Evolutionary conservation across 2,329 filamentous ascomycete species (phyloP).

Genomic region (Paraconiothyrium sp.): DNA sequence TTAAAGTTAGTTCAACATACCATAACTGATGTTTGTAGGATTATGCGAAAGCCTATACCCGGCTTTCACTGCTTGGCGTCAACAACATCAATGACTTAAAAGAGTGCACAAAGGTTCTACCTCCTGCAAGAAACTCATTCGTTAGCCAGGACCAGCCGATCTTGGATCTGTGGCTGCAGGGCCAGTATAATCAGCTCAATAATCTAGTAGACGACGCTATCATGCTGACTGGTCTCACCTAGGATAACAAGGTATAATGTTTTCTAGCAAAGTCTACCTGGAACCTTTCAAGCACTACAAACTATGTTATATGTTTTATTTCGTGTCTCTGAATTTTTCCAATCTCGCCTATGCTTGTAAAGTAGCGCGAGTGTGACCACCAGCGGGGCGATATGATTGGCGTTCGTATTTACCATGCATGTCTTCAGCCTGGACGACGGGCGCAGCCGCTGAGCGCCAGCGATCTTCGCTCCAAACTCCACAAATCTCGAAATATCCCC

Average conservation of each 20-base stretch:
- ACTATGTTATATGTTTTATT: not conserved
- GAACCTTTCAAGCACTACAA: not conserved
- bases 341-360: not conserved
- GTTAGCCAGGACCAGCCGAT: conserved; percentile 38
- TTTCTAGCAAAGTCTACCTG: not conserved
- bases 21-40: conserved; percentile 41
- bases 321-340: not conserved
- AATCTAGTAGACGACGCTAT: conserved; percentile 45
- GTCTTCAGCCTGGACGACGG: not conserved
- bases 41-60: conserved; percentile 64
- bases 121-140: conserved; percentile 34
- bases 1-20: not conserved
- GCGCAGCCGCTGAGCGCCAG: not conserved
- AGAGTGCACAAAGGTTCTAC: conserved; percentile 65
- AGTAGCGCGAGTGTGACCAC: not conserved
- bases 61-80: conserved; percentile 65
- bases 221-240: conserved; percentile 41
- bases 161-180: conserved; percentile 43
- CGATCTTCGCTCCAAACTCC: not conserved
- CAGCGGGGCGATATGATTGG: not conserved
- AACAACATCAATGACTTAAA: conserved; percentile 65
- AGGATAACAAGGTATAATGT: conserved; percentile 11
- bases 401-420: conserved; percentile 7
- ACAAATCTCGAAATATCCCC: not conserved
- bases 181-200: conserved; percentile 45